Evolutionary conservation across 768 basidiomycete genomes (phyloP), one percentile per base, ranked within the genome.

Genomic region (Lactarius pseudohatsudake): DNA sequence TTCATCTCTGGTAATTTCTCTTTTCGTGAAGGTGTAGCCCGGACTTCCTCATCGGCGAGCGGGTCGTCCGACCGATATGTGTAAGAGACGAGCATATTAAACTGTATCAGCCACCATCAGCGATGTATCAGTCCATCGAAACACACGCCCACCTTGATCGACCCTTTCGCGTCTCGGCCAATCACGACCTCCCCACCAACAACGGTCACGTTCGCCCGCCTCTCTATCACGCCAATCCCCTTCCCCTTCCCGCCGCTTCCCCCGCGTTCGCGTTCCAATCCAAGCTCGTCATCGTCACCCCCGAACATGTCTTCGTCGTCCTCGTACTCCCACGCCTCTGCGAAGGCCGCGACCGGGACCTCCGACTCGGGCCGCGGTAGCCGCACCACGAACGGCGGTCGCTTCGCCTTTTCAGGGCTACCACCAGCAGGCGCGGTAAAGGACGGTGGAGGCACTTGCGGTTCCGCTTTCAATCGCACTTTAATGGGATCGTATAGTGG

Each of bases 241-340:
- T 88, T 86, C 47, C 76, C 74, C 74, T 77, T 80, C 55, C 79
- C 76, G 71, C 78, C 80, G 47, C 79, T 32, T 79, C 83, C 71
- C 83, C 85, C 73, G 79, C 77, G 71, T 83, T 80, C 67, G 26
- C 73, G 76, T 22, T 75, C 76, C n/a, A 76, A 65, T 34, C 74
- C 76, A 62, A 75, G 69, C 30, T 79, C 79, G 26, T 78, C 78
- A 40, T 78, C 79, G 38, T 83, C 82, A 15, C 80, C 79, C 43
- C 84, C 86, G 72, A 89, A 89, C 90, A 92, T 91, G 54, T 83
- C 84, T 56, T 93, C 94, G 65, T 96, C 94, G 65, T 95, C 95
- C 62, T 97, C 96, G 68, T 95, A 97, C 76, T 98, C 95, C 96
- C 96, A 98, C 40, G 93, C 94, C 75, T 98, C 97, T 20, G 94